Percentiles rank a stretch among this genome's conserved stretches.
Conservation (phyloP, 2,329 filamentous ascomycete species). For the Paraphaeosphaeria sporulosa region DNA sequence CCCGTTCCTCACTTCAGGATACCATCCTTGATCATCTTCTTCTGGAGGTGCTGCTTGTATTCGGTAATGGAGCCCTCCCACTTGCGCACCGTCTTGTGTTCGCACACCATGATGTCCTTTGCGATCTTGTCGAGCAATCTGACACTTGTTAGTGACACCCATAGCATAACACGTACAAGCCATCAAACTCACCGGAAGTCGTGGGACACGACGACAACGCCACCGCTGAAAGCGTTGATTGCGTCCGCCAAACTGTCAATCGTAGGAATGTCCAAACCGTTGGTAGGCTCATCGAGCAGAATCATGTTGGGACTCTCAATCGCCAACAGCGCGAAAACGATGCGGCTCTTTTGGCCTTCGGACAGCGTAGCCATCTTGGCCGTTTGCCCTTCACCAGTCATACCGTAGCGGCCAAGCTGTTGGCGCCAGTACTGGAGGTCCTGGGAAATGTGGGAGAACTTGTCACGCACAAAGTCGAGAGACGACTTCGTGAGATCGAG, state of each 20-base stretch:
- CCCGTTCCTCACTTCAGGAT: conserved; percentile 69
- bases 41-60: conserved; percentile 98
- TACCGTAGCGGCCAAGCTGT: conserved; percentile 92
- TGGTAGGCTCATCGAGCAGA: conserved; percentile 96
- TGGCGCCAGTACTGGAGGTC: conserved; percentile 99
- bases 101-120: conserved; percentile 99
- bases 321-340: conserved; percentile 94
- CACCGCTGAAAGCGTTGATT: conserved; percentile 94
- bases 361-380: conserved; percentile 97
- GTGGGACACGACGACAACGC: conserved; percentile 98
- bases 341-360: conserved; percentile 96
- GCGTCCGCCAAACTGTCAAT: conserved; percentile 97
- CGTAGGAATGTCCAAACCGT: conserved; percentile 98
- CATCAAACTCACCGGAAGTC: conserved; percentile 84
- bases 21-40: conserved; percentile 95
- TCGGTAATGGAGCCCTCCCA: conserved; percentile 91
- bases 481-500: conserved; percentile 97
- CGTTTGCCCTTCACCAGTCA: conserved; percentile 92
- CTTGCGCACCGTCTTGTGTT: conserved; percentile 90
- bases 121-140: conserved; percentile 99
- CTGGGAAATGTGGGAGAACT: conserved; percentile 86
- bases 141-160: conserved; percentile 44
- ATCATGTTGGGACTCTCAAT: conserved; percentile 98
- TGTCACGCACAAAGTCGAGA: conserved; percentile 96
- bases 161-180: not conserved